Percentiles rank a stretch among this genome's conserved stretches.
Conservation (phyloP, 768 basidiomycete genomes). For the Tricholoma flavovirens region DNA sequence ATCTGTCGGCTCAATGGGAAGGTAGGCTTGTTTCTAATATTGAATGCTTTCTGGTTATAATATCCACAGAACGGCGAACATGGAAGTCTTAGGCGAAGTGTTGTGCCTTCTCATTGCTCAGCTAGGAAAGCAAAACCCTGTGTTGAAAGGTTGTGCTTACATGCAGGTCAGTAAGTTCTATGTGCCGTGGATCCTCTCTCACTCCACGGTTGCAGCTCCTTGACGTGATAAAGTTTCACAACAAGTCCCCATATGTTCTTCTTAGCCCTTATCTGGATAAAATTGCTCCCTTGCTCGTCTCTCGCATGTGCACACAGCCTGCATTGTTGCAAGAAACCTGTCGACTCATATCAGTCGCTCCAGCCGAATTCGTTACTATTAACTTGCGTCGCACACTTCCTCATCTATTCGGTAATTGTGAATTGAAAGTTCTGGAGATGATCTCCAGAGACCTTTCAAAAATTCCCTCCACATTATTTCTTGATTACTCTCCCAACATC, state of each 20-base stretch:
- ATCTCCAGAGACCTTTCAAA: constrained; percentile 50
- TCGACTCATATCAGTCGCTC: constrained; percentile 55
- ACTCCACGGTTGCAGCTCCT: constrained; percentile 40
- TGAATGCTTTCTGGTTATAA: constrained; percentile 1
- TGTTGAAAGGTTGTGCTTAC: constrained; percentile 63
- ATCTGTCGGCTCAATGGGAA: constrained; percentile 52
- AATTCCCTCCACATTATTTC: constrained; percentile 43
- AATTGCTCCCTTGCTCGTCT: constrained; percentile 61
- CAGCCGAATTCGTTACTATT: constrained; percentile 55
- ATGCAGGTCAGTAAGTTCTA: constrained; percentile 46
- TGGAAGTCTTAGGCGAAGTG: constrained; percentile 51
- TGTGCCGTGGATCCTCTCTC: neutral
- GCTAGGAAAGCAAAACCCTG: constrained; percentile 60
- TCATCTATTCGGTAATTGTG: constrained; percentile 56
- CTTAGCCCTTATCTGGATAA: constrained; percentile 64
- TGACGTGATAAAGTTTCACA: constrained; percentile 48
- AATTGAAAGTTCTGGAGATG: constrained; percentile 51
- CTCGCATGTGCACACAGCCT: constrained; percentile 53
- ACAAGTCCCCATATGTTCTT: constrained; percentile 60
- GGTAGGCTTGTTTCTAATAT: constrained; percentile 23
- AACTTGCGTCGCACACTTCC: constrained; percentile 67
- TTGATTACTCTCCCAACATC: constrained; percentile 53
- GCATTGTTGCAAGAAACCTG: constrained; percentile 58
- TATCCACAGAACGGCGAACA: constrained; percentile 37
- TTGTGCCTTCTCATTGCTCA: constrained; percentile 61